phyloP scores from a whole-genome alignment of 2,329 filamentous ascomycete species.

The Aurifilum marmelostoma region DNA sequence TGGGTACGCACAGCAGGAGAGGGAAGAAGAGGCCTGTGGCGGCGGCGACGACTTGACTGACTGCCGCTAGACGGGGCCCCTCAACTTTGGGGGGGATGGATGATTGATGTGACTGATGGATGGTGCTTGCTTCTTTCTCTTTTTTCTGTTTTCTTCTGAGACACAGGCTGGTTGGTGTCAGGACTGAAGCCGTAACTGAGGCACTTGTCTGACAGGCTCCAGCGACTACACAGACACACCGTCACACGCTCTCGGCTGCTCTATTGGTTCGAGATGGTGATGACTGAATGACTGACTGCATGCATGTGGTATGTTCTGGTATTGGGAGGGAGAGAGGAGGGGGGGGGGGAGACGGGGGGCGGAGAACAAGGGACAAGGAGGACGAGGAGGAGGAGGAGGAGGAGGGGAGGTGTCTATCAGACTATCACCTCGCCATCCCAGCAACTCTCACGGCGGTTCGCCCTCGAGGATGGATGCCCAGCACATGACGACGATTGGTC shows the following conservation, averaged over 20 bases:
- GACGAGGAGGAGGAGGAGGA: neutral
- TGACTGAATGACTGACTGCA: neutral
- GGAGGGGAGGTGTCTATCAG: neutral
- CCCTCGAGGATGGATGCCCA: slow-evolving; percentile 12
- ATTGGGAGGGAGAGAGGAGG: neutral
- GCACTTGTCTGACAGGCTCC: neutral
- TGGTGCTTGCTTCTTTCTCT: neutral
- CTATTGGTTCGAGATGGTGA: slow-evolving; percentile 19
- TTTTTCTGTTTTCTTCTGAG: neutral
- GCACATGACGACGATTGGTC: slow-evolving; percentile 11
- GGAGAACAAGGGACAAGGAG: neutral
- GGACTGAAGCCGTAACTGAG: neutral
- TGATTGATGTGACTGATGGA: neutral
- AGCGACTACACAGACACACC: neutral
- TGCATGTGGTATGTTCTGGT: neutral
- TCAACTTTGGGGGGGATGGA: too few species aligned
- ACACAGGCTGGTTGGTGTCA: neutral
- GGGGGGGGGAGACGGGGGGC: neutral
- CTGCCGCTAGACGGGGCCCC: neutral
- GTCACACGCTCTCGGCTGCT: slow-evolving; percentile 10
- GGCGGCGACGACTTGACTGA: neutral
- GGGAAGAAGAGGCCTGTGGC: neutral
- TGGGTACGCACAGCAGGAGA: neutral
- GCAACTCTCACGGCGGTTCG: slow-evolving; percentile 17
- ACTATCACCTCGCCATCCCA: neutral